Base-by-base conservation (phyloP, 2,329 filamentous ascomycete genomes). In the Zymoseptoria crescenta region DNA sequence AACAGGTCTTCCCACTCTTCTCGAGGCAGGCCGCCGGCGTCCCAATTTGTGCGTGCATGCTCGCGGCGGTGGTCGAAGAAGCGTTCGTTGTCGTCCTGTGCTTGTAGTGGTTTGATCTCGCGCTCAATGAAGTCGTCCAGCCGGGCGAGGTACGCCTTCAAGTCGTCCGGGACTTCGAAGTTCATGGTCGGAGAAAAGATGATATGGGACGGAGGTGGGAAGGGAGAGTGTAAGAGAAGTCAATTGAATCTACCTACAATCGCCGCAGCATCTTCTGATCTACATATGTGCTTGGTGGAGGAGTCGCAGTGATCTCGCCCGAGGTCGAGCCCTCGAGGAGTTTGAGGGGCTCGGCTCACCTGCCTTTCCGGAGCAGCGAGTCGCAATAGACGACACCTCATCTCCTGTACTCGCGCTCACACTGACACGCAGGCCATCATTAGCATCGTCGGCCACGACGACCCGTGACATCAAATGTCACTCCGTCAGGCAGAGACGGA, bases 1-100 rank as follows among this genome's bases (percentile, higher is more conserved):
- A 86, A 73, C 0, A 87, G 71, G 1, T 74, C 72, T 65, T 86
- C 83, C 83, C 83, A 86, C 65, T 85, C 83, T 51, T 76, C 70
- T 5, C 77, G 77, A 0, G 84, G 83, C 2, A 86, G 75, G 2
- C 83, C 83, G 58, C 75, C 73, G 49, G 79, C 78, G 56, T 81
- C 78, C 82, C 83, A 86, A 67, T 86, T 78, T 1, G 83, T 87
- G 35, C 83, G 80, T 6, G 81, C 75, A 66, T 85, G 78, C 65
- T 87, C 83, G 62, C 83, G 81, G 19, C 83, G 79, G 70, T 87
- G 81, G 70, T 86, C 83, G 72, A 87, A 86, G 78, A 87, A 87
- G 59, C 83, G 80, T 57, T 83, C 76, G 67, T 86, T 86, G 69
- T 85, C 81, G 66, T 82, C 72, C 24, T 74, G 72, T 62, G 79